Base-by-base conservation (phyloP, 2,329 filamentous ascomycete species). In the Drechslerella dactyloides region DNA sequence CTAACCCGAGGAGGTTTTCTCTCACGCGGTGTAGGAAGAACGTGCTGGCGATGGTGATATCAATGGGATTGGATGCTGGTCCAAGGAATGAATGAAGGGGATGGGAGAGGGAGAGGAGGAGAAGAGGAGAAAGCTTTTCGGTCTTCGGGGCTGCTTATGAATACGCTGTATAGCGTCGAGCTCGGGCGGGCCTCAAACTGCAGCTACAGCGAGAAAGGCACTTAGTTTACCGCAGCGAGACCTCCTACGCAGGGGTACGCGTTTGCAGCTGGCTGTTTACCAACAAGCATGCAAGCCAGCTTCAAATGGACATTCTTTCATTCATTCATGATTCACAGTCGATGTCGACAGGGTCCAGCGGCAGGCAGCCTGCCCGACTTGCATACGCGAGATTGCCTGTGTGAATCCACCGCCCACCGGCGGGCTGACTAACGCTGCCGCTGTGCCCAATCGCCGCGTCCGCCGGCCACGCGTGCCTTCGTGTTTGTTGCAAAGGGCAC, bases 131-230 rank as follows among this genome's bases (percentile, higher is more conserved):
- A 48, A 48, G n/a, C 44, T 23, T 48, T 48, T 48, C 60, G 48
- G 56, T 42, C 21, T 54, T 46, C 57, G 37, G 59, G 74, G 74
- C 75, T 76, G 76, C 78, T 79, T 79, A 78, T 79, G 76, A 78
- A 75, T 76, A 76, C 74, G 74, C 74, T 74, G 64, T 74, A 74
- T 74, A 15, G 37, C 19, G 44, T 48, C 44, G 44, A 48, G 44
- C 44, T 48, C 44, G 44, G 27, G 27, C 27, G 3, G 27, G 44
- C 17, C 19, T 75, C 74, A 77, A 78, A 78, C 78, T 75, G 64
- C 73, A 73, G 63, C 74, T 77, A 64, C 56, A 61, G 74, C 75
- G 74, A 62, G 73, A 76, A 17, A 6, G 50, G 23, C 21, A 17
- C 27, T 15, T 61, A 35, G 21, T 21, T n/a, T n/a, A 40, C 44